These are phyloP conservation scores for Gnaphalium uliginosum DNA, from an alignment of 129 eudicot genomes.

Conservation along the genomic window DNA sequence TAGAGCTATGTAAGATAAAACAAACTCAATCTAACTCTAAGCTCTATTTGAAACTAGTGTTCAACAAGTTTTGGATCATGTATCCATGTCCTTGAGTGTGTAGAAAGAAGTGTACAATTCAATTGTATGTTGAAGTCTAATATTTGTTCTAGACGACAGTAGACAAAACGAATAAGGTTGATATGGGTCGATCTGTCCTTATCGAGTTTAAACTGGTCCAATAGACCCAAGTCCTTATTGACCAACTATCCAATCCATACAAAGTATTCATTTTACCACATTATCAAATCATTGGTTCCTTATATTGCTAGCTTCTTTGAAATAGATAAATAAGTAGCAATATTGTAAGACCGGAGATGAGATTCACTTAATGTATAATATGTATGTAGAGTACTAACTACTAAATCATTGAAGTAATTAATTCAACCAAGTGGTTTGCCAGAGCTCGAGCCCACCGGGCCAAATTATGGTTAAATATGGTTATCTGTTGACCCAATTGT, in stretches of 20 bases:
- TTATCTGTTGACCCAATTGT: neutral
- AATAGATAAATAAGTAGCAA: neutral
- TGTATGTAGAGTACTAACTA: neutral
- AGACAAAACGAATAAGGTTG: neutral
- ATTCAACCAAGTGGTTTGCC: conserved; percentile 2
- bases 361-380: neutral
- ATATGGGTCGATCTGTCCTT: neutral
- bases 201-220: neutral
- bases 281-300: neutral
- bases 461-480: neutral
- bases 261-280: neutral
- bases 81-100: no score
- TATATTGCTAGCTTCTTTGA: neutral
- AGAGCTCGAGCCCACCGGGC: neutral
- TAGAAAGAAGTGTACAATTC: neutral
- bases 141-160: no score
- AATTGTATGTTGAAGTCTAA: neutral
- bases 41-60: neutral
- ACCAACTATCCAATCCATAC: neutral
- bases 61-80: neutral
- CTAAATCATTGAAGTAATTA: neutral
- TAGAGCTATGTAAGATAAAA: neutral
- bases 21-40: neutral
- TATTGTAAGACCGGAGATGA: neutral
- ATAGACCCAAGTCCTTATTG: neutral